Base-by-base conservation (phyloP, 495 filamentous ascomycete genomes). In the Penicillium turbatum region DNA sequence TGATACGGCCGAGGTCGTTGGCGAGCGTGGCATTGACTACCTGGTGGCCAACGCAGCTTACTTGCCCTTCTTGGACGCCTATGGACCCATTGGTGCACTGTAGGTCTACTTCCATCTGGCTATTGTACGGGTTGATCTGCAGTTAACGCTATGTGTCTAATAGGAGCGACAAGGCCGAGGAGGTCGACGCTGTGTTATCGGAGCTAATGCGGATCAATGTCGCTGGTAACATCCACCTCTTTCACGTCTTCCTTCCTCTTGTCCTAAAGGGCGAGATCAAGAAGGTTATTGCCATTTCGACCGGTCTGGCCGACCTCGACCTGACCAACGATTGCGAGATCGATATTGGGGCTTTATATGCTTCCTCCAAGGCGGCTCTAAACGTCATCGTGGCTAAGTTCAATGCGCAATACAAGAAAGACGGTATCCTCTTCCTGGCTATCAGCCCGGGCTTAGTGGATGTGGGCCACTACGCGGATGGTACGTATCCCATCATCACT, bases 241-340 rank as follows among this genome's bases (percentile, higher is more conserved):
- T 68, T 9, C 32, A 53, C 9, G 56, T 65, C 27, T 84, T 80
- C 64, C 29, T 80, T 3, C 79, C 81, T 5, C 69, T 83, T 0
- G 69, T 84, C 54, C 61, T 65, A 3, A 66, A 70, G n/a, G 78
- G 79, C 26, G 57, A 62, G 10, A 56, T 24, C 27, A 84, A 83
- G 62, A 86, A 86, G 53, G 71, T 83, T 47, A 71, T 85, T 48
- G 47, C 73, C 24, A 75, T 85, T 26, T 77, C 79, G 9, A 72
- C 59, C 10, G 82, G 78, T 26, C 24, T 66, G 21, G 79, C 67
- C 1, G 81, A 80, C 51, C 24, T 79, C 15, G 75, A 82, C 45
- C 41, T 77, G 4, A 67, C 67, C 40, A 60, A 68, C 16, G 59
- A 68, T 4, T 64, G 44, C 30, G 59, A 64, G 4, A 37, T 77